Evolutionary conservation across 2,329 filamentous ascomycete species (phyloP).

Genomic region (Aspergillus niger): DNA sequence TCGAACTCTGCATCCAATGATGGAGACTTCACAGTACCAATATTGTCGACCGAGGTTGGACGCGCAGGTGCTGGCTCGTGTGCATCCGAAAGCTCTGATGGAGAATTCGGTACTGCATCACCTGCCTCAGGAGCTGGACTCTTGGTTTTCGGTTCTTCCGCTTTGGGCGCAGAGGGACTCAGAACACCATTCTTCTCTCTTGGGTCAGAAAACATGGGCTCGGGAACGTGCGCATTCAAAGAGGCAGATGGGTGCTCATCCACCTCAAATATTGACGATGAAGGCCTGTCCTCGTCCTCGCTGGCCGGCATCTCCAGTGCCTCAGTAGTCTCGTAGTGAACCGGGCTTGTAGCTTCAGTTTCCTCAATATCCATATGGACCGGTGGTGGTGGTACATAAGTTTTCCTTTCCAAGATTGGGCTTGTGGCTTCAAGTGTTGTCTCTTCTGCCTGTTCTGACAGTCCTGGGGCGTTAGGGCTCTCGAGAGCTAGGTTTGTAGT

Average conservation of each 20-base stretch:
- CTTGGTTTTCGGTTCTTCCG: not conserved
- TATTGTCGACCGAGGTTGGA: not conserved
- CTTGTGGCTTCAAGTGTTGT: not conserved
- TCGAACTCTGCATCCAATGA: not conserved
- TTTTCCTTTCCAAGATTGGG: not conserved
- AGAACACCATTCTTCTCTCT: not conserved
- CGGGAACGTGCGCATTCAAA: not conserved
- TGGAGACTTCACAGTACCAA: not conserved
- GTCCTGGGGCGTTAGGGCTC: not conserved
- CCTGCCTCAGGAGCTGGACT: not conserved
- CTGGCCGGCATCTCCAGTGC: not conserved
- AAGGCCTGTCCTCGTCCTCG: not conserved
- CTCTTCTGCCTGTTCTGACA: not conserved
- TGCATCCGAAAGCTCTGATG: slow-evolving; percentile 10
- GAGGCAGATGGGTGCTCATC: not conserved
- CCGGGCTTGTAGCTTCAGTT: not conserved
- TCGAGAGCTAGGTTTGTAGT: not conserved
- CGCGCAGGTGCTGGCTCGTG: not conserved
- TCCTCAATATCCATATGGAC: not conserved
- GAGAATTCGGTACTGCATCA: not conserved
- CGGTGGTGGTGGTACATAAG: not conserved
- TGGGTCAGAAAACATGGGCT: not conserved
- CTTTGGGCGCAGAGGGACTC: not conserved
- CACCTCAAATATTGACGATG: not conserved
- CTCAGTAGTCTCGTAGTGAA: not conserved